Evolutionary conservation across 1,139 yeast species (phyloP).

Genomic region (Suhomyces coccinellae): DNA sequence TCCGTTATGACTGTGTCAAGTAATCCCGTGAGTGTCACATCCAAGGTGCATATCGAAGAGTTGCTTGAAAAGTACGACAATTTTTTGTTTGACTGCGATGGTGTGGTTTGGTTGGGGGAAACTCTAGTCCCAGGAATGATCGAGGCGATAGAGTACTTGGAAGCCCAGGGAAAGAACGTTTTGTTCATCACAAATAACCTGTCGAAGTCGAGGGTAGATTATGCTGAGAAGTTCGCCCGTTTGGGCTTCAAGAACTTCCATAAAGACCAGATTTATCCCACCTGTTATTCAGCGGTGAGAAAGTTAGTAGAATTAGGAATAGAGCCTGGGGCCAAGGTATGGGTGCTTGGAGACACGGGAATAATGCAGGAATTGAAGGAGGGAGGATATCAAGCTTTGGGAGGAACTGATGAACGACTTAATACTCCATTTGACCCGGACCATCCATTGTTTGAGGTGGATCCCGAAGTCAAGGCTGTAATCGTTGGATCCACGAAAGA

Average conservation of each 20-base stretch:
- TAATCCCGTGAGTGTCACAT: constrained; percentile 3
- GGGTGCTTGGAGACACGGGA: constrained; percentile 86
- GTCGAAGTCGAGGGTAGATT: constrained; percentile 35
- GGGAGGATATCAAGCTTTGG: constrained; percentile 68
- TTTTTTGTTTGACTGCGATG: constrained; percentile 92
- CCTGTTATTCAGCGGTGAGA: constrained; percentile 38
- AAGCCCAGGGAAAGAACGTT: constrained; percentile 33
- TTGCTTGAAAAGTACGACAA: constrained; percentile 69
- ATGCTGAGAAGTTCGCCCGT: constrained; percentile 32
- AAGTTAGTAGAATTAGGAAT: constrained; percentile 27
- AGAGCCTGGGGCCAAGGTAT: constrained; percentile 52
- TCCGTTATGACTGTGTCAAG: constrained; percentile 3
- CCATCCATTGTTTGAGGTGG: constrained; percentile 47
- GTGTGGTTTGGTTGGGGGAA: constrained; percentile 87
- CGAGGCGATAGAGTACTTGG: constrained; percentile 62
- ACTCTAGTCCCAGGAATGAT: constrained; percentile 68
- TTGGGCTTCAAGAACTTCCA: constrained; percentile 34
- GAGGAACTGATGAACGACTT: constrained; percentile 61
- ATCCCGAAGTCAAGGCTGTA: constrained; percentile 42
- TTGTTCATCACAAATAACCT: constrained; percentile 46
- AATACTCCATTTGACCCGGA: constrained; percentile 35
- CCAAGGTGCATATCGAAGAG: constrained; percentile 34
- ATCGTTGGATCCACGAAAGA: constrained; percentile 44
- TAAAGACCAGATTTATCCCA: constrained; percentile 37
- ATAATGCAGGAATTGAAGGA: constrained; percentile 69